Conservation (phyloP, 208 protist species). For the Plasmodiophora brassicae region DNA sequence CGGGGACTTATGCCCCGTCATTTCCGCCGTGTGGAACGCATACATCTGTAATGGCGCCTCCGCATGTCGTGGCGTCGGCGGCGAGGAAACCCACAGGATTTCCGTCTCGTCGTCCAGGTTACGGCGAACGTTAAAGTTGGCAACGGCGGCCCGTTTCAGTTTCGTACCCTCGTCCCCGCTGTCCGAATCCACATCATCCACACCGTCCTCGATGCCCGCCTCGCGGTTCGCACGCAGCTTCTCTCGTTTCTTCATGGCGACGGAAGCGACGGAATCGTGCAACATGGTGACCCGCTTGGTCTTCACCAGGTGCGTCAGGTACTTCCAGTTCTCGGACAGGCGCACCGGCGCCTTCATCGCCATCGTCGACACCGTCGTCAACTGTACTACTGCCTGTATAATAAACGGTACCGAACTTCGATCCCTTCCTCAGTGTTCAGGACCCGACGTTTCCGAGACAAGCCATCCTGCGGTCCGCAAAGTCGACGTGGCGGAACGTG, state of each 20-base stretch:
- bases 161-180: neutral
- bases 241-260: neutral
- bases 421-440: too few relatives aligned
- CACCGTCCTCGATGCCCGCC: too few relatives aligned
- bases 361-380: too few relatives aligned
- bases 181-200: neutral
- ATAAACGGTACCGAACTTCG: too few relatives aligned
- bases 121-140: neutral
- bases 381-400: too few relatives aligned
- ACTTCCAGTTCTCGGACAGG: neutral
- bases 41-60: neutral
- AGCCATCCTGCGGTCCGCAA: too few relatives aligned
- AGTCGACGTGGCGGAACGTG: too few relatives aligned
- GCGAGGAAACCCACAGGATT: neutral
- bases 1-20: neutral
- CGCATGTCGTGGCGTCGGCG: neutral
- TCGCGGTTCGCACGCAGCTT: neutral
- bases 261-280: neutral
- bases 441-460: too few relatives aligned
- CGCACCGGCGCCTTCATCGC: too few relatives aligned
- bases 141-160: neutral
- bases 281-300: neutral
- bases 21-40: neutral
- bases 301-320: neutral
- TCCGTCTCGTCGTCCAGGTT: neutral